Evolutionary conservation across 257 asterid species (phyloP).

Genomic region (Nicotiana benthamiana): DNA sequence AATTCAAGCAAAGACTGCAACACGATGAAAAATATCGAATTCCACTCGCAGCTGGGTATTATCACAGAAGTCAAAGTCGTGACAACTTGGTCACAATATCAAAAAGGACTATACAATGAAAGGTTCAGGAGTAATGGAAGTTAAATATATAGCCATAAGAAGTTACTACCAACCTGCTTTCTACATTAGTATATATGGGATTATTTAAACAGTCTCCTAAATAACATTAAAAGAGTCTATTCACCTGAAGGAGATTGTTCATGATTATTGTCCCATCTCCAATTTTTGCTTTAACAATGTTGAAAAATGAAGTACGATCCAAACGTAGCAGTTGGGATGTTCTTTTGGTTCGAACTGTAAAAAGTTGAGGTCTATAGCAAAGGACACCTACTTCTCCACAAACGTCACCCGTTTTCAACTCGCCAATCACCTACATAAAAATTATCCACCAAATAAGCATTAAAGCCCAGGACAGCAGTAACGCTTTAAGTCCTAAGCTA

Average conservation of each 20-base stretch:
- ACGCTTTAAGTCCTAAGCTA: background rate
- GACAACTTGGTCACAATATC: background rate
- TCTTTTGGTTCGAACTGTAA: slow-evolving; percentile 65
- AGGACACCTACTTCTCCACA: slow-evolving; percentile 78
- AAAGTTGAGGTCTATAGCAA: slow-evolving; percentile 71
- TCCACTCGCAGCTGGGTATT: background rate
- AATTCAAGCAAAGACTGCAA: background rate
- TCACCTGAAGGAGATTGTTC: slow-evolving; percentile 79
- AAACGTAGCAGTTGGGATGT: slow-evolving; percentile 70
- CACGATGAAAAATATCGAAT: background rate
- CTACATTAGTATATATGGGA: background rate
- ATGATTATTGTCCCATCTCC: slow-evolving; percentile 79
- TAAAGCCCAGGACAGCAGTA: background rate
- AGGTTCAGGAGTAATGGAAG: background rate
- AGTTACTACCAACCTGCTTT: background rate
- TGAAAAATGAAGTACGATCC: slow-evolving; percentile 57
- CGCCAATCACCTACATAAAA: slow-evolving; percentile 36
- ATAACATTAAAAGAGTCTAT: background rate
- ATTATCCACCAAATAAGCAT: background rate
- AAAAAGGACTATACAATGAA: background rate
- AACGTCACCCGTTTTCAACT: slow-evolving; percentile 50
- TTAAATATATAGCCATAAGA: background rate
- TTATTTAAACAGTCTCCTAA: background rate
- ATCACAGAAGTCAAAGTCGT: background rate
- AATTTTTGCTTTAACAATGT: slow-evolving; percentile 63